Evolutionary conservation across 2,329 filamentous ascomycete genomes (phyloP), one percentile per base, ranked within the genome.

Genomic region (Aspergillus aculeatinus): DNA sequence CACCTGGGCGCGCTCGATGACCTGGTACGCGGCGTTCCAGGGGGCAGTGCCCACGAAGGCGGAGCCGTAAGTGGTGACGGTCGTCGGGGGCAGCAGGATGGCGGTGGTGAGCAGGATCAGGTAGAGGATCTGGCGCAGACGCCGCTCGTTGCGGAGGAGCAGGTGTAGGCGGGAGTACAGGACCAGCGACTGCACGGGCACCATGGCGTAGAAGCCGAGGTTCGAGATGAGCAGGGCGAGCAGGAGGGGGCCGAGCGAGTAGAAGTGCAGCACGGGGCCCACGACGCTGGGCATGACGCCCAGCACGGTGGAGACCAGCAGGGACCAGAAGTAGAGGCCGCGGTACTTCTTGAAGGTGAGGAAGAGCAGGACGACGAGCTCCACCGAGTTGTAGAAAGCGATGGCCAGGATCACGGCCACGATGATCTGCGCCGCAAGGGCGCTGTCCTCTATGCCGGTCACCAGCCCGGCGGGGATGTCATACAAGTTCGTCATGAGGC

Each of bases 1-100:
- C 57, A 84, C 76, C 65, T 84, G 81, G 10, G 83, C 73, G 62
- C 79, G 79, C 60, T 84, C 82, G 69, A 80, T 73, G 31, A 78
- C 63, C 33, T 74, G 70, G 64, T 76, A 78, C 9, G 68, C 74
- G 21, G 48, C 3, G 19, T 21, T 35, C 33, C 33, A 35, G 33
- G 33, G 14, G 49, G 52, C 10, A 33, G 19, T 9, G 23, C 19
- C 11, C 42, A 49, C 1, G 60, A 70, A 76, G 2, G 60, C 60
- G 19, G 68, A 70, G 11, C 74, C 75, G 58, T 70, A 76, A 10
- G 33, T 35, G 33, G 33, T 35, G 33, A 35, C 5, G 33, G 33
- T 35, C 9, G 33, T 35, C 33, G 33, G 14, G 33, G 33, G 33
- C 33, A 35, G 12, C 5, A 73, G 73, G 49, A 79, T 65, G 23